Evolutionary conservation across 148 eudicot species (phyloP).

Genomic region (Rhododendron molle): DNA sequence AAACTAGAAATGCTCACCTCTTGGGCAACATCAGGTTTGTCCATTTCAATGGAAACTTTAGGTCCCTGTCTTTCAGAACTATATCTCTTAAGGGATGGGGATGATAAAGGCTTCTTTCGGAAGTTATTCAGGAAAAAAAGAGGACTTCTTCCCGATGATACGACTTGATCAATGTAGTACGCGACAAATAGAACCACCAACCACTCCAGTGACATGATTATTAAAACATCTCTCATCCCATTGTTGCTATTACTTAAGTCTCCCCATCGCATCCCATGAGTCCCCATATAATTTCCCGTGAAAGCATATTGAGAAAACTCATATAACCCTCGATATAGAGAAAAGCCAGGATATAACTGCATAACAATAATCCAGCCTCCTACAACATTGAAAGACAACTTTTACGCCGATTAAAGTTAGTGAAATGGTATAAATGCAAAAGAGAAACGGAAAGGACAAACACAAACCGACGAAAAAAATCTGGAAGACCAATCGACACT

Average conservation of each 20-base stretch:
- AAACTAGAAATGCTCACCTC: slow-evolving; percentile 47
- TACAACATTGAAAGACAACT: slow-evolving; percentile 21
- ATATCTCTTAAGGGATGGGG: slow-evolving; percentile 34
- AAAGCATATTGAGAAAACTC: slow-evolving; percentile 71
- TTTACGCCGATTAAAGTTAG: slow-evolving; percentile 7
- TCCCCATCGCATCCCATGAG: slow-evolving; percentile 81
- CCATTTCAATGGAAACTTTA: slow-evolving; percentile 65
- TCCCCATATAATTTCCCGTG: slow-evolving; percentile 50
- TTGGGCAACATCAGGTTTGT: slow-evolving; percentile 81
- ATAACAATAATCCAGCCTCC: slow-evolving; percentile 74
- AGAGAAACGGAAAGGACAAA: background rate
- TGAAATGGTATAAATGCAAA: background rate
- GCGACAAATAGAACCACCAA: slow-evolving; percentile 65
- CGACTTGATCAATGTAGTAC: slow-evolving; percentile 61
- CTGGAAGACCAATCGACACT: background rate
- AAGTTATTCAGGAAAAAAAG: slow-evolving; percentile 43
- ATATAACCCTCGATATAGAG: slow-evolving; percentile 73
- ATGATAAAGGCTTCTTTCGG: slow-evolving; percentile 39
- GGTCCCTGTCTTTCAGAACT: slow-evolving; percentile 59
- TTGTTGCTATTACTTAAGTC: slow-evolving; percentile 54
- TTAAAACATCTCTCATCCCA: slow-evolving; percentile 67
- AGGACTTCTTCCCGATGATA: slow-evolving; percentile 70
- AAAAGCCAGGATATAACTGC: slow-evolving; percentile 89
- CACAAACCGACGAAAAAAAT: background rate
- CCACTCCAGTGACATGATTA: slow-evolving; percentile 82